phyloP scores from a whole-genome alignment of 768 basidiomycete species.

The Sarcomyxa edulis region DNA sequence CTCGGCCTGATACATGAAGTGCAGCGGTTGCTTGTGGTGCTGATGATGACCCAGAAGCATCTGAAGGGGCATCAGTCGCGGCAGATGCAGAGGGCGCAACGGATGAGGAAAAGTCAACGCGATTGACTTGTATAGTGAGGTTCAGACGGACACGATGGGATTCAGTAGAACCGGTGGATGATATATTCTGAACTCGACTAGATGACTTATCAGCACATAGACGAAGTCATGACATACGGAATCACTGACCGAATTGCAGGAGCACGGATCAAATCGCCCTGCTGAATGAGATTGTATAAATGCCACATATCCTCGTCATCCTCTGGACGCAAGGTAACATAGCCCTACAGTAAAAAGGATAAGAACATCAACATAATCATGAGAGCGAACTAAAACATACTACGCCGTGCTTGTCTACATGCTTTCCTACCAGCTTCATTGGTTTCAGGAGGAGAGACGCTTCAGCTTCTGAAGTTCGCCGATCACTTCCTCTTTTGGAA shows the following conservation, averaged over 20 bases:
- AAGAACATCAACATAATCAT: not conserved
- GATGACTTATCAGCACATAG: conserved; percentile 3
- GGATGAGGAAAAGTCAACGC: conserved; percentile 77
- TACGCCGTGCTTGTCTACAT: conserved; percentile 79
- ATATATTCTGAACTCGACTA: conserved; percentile 85
- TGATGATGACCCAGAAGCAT: conserved; percentile 29
- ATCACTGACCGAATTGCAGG: conserved; percentile 68
- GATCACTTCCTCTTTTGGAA: no score
- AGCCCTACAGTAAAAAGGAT: conserved; percentile 52
- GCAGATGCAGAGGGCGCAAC: conserved; percentile 44
- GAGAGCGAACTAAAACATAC: conserved; percentile 36
- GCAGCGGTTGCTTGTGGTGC: conserved; percentile 39
- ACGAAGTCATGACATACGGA: not conserved
- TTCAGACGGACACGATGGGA: conserved; percentile 83
- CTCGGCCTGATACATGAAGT: conserved; percentile 83
- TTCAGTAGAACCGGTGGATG: conserved; percentile 90
- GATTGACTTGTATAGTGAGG: conserved; percentile 78
- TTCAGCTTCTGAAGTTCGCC: no score
- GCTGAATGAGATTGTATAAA: conserved; percentile 92
- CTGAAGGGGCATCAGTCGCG: conserved; percentile 31
- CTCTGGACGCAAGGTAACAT: conserved; percentile 92
- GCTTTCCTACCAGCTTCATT: conserved; percentile 85
- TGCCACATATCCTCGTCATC: conserved; percentile 99
- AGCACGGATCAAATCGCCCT: conserved; percentile 83
- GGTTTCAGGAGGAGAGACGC: no score